phyloP scores from a whole-genome alignment of 192 early-diverging fungal species.

The Linnemannia elongata region DNA sequence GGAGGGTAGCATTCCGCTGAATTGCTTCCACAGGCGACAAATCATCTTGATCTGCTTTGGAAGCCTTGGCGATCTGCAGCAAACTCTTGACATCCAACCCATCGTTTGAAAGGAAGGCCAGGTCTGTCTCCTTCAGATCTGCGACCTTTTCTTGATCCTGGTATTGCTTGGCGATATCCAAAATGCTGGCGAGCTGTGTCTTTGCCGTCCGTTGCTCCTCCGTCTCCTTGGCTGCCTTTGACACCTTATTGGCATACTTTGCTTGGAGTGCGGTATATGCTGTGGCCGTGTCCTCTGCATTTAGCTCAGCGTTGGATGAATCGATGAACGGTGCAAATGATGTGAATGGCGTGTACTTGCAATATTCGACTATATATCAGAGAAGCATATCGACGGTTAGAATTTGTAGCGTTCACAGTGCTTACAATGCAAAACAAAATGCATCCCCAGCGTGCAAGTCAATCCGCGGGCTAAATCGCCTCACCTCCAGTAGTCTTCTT shows the following conservation, averaged over 20 bases:
- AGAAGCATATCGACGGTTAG: neutral
- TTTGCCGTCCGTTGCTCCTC: slow-evolving; percentile 37
- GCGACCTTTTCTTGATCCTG: slow-evolving; percentile 9
- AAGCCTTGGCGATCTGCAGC: neutral
- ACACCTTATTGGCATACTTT: slow-evolving; percentile 15
- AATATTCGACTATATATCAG: slow-evolving; percentile 59
- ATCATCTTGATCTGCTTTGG: neutral
- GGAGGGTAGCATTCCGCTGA: slow-evolving; percentile 56
- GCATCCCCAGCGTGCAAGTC: neutral
- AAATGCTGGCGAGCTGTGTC: slow-evolving; percentile 28
- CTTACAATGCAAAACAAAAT: neutral
- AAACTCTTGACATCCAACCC: slow-evolving; percentile 30
- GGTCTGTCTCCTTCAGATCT: slow-evolving; percentile 10
- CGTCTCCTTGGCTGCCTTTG: neutral
- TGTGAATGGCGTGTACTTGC: slow-evolving; percentile 62
- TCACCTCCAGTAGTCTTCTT: slow-evolving; percentile 48
- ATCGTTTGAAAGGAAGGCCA: slow-evolving; percentile 36
- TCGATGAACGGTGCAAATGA: slow-evolving; percentile 68
- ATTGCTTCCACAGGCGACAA: slow-evolving; percentile 30
- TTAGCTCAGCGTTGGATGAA: slow-evolving; percentile 60
- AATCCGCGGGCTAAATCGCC: too few species aligned
- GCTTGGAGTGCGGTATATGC: slow-evolving; percentile 35
- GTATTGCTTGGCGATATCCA: slow-evolving; percentile 38
- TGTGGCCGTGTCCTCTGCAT: slow-evolving; percentile 57
- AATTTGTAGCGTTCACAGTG: neutral